Conservation (phyloP, 306 rosid genomes). For the Cicer bijugum region DNA sequence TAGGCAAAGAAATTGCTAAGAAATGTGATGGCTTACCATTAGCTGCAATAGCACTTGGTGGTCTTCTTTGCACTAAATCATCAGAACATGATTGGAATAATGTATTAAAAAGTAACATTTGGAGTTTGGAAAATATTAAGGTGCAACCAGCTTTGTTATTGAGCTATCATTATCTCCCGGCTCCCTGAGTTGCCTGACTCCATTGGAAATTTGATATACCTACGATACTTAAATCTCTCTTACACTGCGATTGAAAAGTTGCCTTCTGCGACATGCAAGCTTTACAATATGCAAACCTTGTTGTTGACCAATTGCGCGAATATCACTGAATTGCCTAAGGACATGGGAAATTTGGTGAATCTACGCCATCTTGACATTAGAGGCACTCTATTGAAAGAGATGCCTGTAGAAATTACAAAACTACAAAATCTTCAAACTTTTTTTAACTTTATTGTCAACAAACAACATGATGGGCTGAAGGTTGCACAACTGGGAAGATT, state of each 20-base stretch:
- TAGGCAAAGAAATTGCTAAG: conserved; percentile 46
- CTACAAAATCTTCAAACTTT: conserved; percentile 7
- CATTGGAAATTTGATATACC: conserved; percentile 37
- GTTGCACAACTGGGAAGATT: conserved; percentile 18
- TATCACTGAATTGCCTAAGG: not conserved
- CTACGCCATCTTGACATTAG: conserved; percentile 19
- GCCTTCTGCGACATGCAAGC: not conserved
- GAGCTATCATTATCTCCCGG: conserved; percentile 29
- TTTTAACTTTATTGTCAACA: conserved; percentile 26
- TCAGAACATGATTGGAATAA: conserved; percentile 25
- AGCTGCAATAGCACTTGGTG: conserved; percentile 56
- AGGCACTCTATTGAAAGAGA: not conserved
- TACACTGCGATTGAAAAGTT: not conserved
- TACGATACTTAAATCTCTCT: conserved; percentile 45
- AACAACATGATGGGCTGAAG: conserved; percentile 21
- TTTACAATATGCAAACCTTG: conserved; percentile 44
- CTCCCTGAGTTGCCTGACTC: conserved; percentile 14
- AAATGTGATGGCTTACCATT: conserved; percentile 53
- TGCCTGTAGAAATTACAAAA: conserved; percentile 18
- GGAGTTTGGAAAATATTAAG: conserved; percentile 18
- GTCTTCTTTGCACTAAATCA: conserved; percentile 46
- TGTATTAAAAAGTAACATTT: conserved; percentile 7
- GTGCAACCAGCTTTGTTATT: conserved; percentile 15
- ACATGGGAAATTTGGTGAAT: conserved; percentile 30
- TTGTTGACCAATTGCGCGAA: not conserved